Base-by-base conservation (phyloP, 441 rosid genomes). In the Theobroma grandiflorum region DNA sequence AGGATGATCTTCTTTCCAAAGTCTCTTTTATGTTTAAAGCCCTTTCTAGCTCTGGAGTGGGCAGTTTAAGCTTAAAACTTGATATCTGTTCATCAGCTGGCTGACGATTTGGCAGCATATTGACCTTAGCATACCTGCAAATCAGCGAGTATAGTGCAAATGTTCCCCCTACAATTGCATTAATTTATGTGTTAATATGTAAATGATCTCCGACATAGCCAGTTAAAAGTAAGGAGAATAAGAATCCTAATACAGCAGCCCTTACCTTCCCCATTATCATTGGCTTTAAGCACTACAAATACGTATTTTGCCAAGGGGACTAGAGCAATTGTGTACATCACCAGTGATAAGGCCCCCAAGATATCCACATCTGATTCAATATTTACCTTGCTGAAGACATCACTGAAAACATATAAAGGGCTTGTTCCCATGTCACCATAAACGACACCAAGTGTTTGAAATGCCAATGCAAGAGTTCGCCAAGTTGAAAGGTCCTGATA, bases 351-450 rank as follows among this genome's bases (percentile, higher is more conserved):
- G 66, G 99, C 98, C 67, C 99, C 99, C 83, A 96, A 87, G 86
- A 96, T 82, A 86, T 96, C 98, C 66, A 92, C 91, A 49, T 96
- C 98, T 3, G 97, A 89, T 64, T 85, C 78, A 42, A 96, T 91
- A 38, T 81, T 78, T 78, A 96, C 98, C 87, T 95, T 93, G 89
- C 97, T 93, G 87, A 96, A 96, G 72, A 96, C 99, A 84, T 95
- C 99, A 68, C 86, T 69, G 84, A 93, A 96, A 52, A 96, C 98
- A 82, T 96, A 96, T 61, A 96, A 90, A 73, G 99, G 99, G 83
- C 98, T 92, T 53, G 99, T 93, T 59, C 99, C 98, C 97, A 96
- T 82, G 84, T 96, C 99, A 65, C 99, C 99, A 81, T 96, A 96
- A 26, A 96, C 98, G 52, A 95, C 95, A 74, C 98, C 99, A 33